Evolutionary conservation across 192 early-diverging fungal genomes (phyloP).

Genomic region (Coemansia erecta): DNA sequence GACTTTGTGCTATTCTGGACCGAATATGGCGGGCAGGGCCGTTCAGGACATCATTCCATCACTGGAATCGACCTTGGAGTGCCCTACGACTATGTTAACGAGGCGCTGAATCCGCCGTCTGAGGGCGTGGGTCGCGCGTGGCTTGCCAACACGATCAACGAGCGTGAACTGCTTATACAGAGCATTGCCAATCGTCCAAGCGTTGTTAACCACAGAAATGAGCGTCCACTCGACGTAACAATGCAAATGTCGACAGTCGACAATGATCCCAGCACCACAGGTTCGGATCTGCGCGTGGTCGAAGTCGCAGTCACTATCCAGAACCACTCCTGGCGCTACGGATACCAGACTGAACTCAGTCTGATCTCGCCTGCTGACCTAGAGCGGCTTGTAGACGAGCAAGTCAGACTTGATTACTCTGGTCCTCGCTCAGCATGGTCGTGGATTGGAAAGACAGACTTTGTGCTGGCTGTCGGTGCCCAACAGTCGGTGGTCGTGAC

Average conservation of each 20-base stretch:
- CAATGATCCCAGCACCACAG: neutral
- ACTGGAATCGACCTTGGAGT: slow-evolving; percentile 88
- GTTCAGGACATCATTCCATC: slow-evolving; percentile 84
- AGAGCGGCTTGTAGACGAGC: slow-evolving; percentile 2
- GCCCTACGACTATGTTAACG: slow-evolving; percentile 67
- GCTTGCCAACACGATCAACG: slow-evolving; percentile 40
- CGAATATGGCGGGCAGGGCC: slow-evolving; percentile 17
- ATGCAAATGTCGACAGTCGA: slow-evolving; percentile 6
- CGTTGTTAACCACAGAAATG: slow-evolving; percentile 9
- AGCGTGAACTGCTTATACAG: slow-evolving; percentile 38
- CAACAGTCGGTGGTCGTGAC: slow-evolving; percentile 9
- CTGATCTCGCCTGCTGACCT: slow-evolving; percentile 42
- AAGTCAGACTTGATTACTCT: slow-evolving; percentile 20
- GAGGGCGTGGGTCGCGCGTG: slow-evolving; percentile 51
- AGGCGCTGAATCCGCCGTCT: slow-evolving; percentile 40
- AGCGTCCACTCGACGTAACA: slow-evolving; percentile 36
- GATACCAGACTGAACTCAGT: slow-evolving; percentile 23
- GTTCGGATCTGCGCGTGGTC: slow-evolving; percentile 6
- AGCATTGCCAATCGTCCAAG: slow-evolving; percentile 24
- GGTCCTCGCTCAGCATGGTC: slow-evolving; percentile 43
- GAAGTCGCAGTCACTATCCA: slow-evolving; percentile 26
- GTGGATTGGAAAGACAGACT: slow-evolving; percentile 29
- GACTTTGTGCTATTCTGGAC: slow-evolving; percentile 86
- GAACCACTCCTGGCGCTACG: slow-evolving; percentile 52
- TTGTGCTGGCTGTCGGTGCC: slow-evolving; percentile 10